phyloP scores from a whole-genome alignment of 441 rosid genomes.

The Populus hybrid region DNA sequence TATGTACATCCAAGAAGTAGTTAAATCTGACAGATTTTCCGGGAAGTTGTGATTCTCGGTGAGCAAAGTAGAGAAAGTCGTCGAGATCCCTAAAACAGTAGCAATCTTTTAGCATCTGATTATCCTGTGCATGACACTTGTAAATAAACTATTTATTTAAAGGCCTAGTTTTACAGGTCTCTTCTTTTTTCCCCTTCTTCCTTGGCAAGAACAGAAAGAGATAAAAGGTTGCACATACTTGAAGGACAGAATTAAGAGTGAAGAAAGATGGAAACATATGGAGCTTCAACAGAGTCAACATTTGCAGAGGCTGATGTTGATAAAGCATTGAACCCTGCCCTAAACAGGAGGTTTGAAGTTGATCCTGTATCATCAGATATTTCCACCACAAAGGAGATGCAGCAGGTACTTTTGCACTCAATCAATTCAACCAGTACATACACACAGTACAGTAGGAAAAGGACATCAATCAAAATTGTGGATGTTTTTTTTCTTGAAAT shows the following conservation, averaged over 20 bases:
- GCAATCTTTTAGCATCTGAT: constrained; percentile 1
- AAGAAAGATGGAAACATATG: constrained; percentile 31
- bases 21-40: constrained; percentile 10
- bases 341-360: constrained; percentile 31
- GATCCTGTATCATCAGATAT: constrained; percentile 47
- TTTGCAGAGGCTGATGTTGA: constrained; percentile 46
- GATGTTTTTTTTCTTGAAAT: not conserved
- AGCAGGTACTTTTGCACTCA: not conserved
- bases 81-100: constrained; percentile 14
- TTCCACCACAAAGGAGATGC: constrained; percentile 20
- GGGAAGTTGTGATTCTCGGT: constrained; percentile 14
- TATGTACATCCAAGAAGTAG: not conserved
- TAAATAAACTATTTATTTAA: not conserved
- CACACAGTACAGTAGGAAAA: not conserved
- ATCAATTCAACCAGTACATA: not conserved
- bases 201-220: not conserved
- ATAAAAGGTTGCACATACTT: not conserved
- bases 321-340: constrained; percentile 35
- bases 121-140: not conserved
- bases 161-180: not conserved
- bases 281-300: constrained; percentile 2
- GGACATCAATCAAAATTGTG: not conserved
- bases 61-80: not conserved
- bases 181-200: not conserved
- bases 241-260: not conserved